Conservation (phyloP, 768 basidiomycete genomes). For the Suillus alpinus region DNA sequence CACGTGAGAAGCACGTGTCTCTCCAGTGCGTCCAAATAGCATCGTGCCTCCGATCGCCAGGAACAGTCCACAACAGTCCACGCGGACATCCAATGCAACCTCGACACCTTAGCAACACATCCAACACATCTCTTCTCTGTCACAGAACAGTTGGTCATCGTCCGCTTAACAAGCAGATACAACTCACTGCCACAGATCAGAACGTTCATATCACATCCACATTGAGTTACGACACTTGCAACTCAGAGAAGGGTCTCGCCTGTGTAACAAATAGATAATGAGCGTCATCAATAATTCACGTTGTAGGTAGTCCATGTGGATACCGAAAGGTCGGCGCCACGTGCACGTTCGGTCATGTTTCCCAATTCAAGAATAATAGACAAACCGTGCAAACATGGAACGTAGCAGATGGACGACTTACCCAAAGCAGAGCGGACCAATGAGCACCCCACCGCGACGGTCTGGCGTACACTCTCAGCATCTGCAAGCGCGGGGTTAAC, state of each 20-base stretch:
- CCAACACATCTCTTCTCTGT: not conserved
- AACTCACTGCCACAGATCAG: not conserved
- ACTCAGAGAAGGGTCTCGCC: constrained; percentile 2
- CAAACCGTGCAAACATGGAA: not conserved
- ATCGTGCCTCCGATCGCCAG: not conserved
- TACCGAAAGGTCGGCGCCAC: not conserved
- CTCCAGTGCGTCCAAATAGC: not conserved
- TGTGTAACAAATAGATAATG: not conserved
- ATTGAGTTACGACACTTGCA: not conserved
- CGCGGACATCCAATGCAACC: too few species aligned
- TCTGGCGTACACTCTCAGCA: constrained; percentile 71
- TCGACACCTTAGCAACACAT: not conserved
- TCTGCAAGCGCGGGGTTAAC: constrained; percentile 95
- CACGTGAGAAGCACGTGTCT: not conserved
- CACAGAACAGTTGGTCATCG: not conserved
- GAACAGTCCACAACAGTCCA: not conserved
- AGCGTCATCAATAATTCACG: not conserved
- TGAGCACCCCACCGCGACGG: constrained; percentile 87
- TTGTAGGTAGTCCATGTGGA: not conserved
- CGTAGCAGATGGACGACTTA: constrained; percentile 31
- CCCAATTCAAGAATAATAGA: not conserved
- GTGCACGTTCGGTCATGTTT: not conserved
- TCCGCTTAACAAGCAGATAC: not conserved
- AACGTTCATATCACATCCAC: not conserved
- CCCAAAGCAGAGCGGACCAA: constrained; percentile 81